Conservation (phyloP, 2,329 filamentous ascomycete genomes). For the Arthrocladium fulminans region DNA sequence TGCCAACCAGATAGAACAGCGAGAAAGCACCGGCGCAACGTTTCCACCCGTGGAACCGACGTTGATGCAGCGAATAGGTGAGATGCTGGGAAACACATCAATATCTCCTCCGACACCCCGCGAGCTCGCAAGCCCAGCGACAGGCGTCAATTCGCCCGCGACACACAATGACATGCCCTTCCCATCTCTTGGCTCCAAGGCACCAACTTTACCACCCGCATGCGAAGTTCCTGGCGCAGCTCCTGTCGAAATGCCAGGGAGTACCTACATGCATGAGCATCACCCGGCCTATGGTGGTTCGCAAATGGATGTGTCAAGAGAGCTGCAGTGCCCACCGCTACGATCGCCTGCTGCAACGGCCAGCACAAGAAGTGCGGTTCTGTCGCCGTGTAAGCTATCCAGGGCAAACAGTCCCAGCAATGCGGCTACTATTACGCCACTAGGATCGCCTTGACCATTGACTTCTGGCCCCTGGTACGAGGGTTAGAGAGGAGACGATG, state of each 20-base stretch:
- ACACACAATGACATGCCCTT: slow-evolving; percentile 13
- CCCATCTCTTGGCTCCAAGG: background rate
- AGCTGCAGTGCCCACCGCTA: slow-evolving; percentile 26
- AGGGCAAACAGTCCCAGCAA: slow-evolving; percentile 8
- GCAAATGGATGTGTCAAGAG: slow-evolving; percentile 15
- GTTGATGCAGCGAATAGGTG: slow-evolving; percentile 3
- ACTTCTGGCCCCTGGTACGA: background rate
- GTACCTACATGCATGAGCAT: slow-evolving; percentile 23
- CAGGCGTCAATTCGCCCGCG: slow-evolving; percentile 8
- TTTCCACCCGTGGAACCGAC: slow-evolving; percentile 20
- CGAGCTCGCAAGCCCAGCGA: slow-evolving; percentile 19
- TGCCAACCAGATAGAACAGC: slow-evolving; percentile 9
- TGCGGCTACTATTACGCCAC: slow-evolving; percentile 12
- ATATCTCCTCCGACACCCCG: slow-evolving; percentile 14
- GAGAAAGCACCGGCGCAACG: slow-evolving; percentile 14
- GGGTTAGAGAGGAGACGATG: slow-evolving; percentile 3
- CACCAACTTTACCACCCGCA: slow-evolving; percentile 18
- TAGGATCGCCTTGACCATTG: slow-evolving; percentile 13
- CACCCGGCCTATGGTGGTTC: slow-evolving; percentile 18
- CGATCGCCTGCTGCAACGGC: slow-evolving; percentile 3
- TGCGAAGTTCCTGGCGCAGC: slow-evolving; percentile 13
- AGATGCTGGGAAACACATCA: background rate
- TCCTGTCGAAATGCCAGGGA: slow-evolving; percentile 21
- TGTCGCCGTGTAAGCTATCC: slow-evolving; percentile 13
- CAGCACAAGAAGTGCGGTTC: slow-evolving; percentile 13